Evolutionary conservation across 768 basidiomycete genomes (phyloP).

Genomic region (Holtermanniella nyarrowii): DNA sequence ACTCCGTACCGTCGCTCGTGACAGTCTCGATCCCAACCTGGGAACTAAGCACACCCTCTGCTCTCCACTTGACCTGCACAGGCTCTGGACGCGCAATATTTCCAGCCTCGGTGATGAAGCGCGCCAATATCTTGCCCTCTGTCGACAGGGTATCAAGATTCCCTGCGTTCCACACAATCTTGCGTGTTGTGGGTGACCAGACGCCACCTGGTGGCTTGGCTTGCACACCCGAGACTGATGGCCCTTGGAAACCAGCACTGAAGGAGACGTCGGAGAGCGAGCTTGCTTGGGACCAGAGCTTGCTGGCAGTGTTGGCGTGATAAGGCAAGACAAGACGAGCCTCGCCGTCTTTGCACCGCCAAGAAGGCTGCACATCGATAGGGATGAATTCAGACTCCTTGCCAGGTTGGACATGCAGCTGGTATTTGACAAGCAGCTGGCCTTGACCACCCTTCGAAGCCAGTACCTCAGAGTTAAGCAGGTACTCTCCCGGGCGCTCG

Average conservation of each 20-base stretch:
- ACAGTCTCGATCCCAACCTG: constrained; percentile 39
- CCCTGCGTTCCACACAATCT: constrained; percentile 35
- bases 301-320: constrained; percentile 14
- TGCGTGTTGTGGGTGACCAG: constrained; percentile 30
- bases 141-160: constrained; percentile 4
- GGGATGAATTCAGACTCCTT: constrained; percentile 28
- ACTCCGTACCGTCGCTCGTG: constrained; percentile 6
- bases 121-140: constrained; percentile 41
- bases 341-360: constrained; percentile 40
- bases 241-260: constrained; percentile 30
- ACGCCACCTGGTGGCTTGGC: constrained; percentile 42
- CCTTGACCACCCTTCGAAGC: constrained; percentile 6
- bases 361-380: constrained; percentile 39
- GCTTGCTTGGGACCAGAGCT: constrained; percentile 3
- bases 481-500: constrained; percentile 40
- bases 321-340: constrained; percentile 43
- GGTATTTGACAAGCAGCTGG: constrained; percentile 43
- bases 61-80: constrained; percentile 36
- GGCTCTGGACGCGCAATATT: constrained; percentile 24
- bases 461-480: constrained; percentile 35
- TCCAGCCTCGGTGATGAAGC: constrained; percentile 28
- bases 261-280: constrained; percentile 32
- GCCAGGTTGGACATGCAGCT: constrained; percentile 37
- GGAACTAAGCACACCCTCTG: constrained; percentile 35
- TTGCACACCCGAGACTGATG: constrained; percentile 38